A percentile compares a stretch with the other conserved stretches of the same genome.
Conservation (phyloP, 2,329 filamentous ascomycete genomes). For the Gyromitra esculenta region DNA sequence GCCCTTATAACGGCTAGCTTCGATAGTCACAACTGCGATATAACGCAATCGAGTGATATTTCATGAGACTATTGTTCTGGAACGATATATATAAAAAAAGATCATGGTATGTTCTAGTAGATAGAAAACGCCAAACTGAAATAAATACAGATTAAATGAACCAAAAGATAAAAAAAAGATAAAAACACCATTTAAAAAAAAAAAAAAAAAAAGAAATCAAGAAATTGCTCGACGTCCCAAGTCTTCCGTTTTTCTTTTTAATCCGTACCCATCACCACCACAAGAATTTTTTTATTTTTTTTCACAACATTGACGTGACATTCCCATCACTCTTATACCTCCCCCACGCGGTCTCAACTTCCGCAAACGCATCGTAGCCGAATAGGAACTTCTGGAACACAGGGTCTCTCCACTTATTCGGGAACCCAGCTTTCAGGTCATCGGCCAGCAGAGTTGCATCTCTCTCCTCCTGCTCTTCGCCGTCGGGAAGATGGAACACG, state of each 20-base stretch:
- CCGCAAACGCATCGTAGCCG: conserved; percentile 56
- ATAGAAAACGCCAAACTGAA: neutral
- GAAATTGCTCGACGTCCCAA: neutral
- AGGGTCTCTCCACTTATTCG: conserved; percentile 57
- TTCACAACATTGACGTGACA: conserved; percentile 19
- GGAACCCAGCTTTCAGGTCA: conserved; percentile 50
- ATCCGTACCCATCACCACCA: neutral
- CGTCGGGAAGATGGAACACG: conserved; percentile 69
- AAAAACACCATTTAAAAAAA: neutral
- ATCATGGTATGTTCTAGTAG: neutral
- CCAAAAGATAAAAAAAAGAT: neutral
- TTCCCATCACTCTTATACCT: conserved; percentile 33
- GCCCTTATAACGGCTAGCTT: neutral
- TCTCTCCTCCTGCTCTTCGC: conserved; percentile 69
- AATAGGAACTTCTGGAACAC: conserved; percentile 56
- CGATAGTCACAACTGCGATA: neutral
- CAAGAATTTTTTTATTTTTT: too few species aligned
- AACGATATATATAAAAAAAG: neutral
- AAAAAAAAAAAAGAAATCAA: neutral
- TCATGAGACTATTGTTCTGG: neutral
- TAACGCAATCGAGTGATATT: neutral
- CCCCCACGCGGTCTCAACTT: conserved; percentile 57
- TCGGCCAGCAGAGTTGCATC: conserved; percentile 65
- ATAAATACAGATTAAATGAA: neutral
- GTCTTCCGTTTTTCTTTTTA: neutral